Conservation (phyloP, 208 protist species). For the Herpetomonas tarakana region DNA sequence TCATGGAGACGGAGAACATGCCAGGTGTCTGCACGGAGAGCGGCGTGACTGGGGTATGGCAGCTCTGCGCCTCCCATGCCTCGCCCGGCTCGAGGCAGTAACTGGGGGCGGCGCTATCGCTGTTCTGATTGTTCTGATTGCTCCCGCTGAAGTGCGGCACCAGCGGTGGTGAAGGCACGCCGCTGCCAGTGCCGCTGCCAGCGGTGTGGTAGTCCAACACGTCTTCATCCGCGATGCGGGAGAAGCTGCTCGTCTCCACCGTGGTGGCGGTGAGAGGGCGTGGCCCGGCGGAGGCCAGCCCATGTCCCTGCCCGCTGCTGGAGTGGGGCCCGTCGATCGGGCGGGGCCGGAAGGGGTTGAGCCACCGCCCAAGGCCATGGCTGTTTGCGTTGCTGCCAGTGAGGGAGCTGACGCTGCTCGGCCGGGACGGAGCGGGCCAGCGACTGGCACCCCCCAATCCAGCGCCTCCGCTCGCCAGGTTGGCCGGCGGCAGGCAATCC, state of each 20-base stretch:
- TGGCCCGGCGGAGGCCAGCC: background rate
- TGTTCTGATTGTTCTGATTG: no score
- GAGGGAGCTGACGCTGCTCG: background rate
- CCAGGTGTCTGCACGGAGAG: background rate
- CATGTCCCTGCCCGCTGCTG: no score
- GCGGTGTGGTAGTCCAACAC: background rate
- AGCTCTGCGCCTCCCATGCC: background rate
- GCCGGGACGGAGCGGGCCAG: background rate
- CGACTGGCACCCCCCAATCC: background rate
- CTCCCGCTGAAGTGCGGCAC: no score
- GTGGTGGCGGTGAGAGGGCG: background rate
- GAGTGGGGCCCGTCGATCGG: background rate
- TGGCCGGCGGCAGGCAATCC: background rate
- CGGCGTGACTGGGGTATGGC: background rate
- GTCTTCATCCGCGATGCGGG: background rate
- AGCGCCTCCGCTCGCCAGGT: background rate
- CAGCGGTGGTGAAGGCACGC: no score
- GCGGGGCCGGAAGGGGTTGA: background rate
- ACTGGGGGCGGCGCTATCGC: background rate
- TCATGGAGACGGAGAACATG: background rate
- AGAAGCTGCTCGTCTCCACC: background rate
- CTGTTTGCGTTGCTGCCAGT: slow-evolving; percentile 7
- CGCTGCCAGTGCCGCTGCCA: no score
- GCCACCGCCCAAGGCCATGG: background rate
- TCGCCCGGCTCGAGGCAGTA: background rate